These are phyloP conservation scores for Xylaria flabelliformis DNA, from an alignment of 495 filamentous ascomycete genomes.

Conservation along the genomic window DNA sequence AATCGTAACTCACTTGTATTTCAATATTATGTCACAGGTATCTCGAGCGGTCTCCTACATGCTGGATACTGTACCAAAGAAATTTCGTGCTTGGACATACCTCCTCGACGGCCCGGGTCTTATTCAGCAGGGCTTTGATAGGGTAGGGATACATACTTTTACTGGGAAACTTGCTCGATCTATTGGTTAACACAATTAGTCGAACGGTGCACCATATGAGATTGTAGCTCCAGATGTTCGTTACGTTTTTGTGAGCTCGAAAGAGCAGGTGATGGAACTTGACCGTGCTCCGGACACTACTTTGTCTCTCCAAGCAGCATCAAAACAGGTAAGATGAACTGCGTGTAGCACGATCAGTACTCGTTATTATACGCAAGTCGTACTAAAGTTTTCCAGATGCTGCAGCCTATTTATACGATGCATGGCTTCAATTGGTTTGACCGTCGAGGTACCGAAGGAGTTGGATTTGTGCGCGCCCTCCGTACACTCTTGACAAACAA, in stretches of 20 bases:
- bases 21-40: not conserved
- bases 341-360: not conserved
- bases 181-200: slow-evolving; percentile 17
- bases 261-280: slow-evolving; percentile 39
- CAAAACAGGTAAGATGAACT: slow-evolving; percentile 28
- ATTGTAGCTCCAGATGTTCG: slow-evolving; percentile 34
- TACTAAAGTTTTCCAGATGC: slow-evolving; percentile 25
- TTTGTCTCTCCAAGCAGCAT: slow-evolving; percentile 42
- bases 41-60: not conserved
- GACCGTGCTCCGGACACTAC: slow-evolving; percentile 33
- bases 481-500: slow-evolving; percentile 37
- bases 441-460: slow-evolving; percentile 34
- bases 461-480: slow-evolving; percentile 39
- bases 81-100: slow-evolving; percentile 7
- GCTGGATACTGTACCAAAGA: not conserved
- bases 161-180: not conserved
- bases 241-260: slow-evolving; percentile 36
- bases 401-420: slow-evolving; percentile 42
- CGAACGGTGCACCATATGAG: slow-evolving; percentile 32
- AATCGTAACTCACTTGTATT: not conserved
- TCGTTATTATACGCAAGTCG: not conserved
- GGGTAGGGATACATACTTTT: not conserved
- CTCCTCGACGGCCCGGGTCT: slow-evolving; percentile 25
- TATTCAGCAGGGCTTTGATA: slow-evolving; percentile 24
- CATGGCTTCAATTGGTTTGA: slow-evolving; percentile 39